A percentile compares a stretch with the other conserved stretches of the same genome.
phyloP scores from a whole-genome alignment of 768 basidiomycete genomes.

The Hygrocybe coccinea region DNA sequence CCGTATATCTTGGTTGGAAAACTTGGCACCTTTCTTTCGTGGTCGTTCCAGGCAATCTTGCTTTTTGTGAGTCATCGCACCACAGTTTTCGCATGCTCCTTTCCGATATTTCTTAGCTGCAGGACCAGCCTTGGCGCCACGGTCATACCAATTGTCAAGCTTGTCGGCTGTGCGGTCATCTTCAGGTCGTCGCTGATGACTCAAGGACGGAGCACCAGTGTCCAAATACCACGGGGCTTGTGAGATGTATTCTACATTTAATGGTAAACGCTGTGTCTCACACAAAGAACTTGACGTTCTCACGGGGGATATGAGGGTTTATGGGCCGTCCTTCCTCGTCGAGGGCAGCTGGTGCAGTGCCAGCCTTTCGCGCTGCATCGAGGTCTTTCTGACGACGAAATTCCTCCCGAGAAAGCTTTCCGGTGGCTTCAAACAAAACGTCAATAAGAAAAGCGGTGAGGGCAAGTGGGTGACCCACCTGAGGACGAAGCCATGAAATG shows the following conservation, averaged over 20 bases:
- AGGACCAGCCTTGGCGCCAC: conserved; percentile 78
- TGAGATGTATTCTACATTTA: conserved; percentile 82
- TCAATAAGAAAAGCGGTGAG: background rate
- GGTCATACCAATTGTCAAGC: conserved; percentile 88
- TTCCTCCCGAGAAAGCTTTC: conserved; percentile 91
- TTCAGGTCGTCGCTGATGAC: conserved; percentile 84
- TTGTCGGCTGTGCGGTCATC: conserved; percentile 55
- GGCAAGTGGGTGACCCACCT: background rate
- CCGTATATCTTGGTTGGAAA: conserved; percentile 81
- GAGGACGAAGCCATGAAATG: conserved; percentile 5
- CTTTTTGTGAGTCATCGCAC: conserved; percentile 89
- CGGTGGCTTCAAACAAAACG: conserved; percentile 38
- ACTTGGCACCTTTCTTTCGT: conserved; percentile 93
- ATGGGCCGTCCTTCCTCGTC: conserved; percentile 95
- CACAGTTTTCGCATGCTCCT: conserved; percentile 98
- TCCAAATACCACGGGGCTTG: conserved; percentile 99
- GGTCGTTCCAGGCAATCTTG: conserved; percentile 95
- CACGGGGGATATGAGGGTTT: conserved; percentile 98
- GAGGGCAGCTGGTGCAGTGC: conserved; percentile 92
- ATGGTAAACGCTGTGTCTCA: conserved; percentile 7
- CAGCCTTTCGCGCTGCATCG: conserved; percentile 96
- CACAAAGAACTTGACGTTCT: conserved; percentile 24
- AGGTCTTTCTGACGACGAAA: conserved; percentile 94
- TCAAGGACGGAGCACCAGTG: conserved; percentile 87
- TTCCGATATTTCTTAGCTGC: conserved; percentile 96